A percentile compares a stretch with the other conserved stretches of the same genome.
These are phyloP conservation scores for Mangifera indica DNA, from an alignment of 345 rosid genomes.

Conservation along the genomic window DNA sequence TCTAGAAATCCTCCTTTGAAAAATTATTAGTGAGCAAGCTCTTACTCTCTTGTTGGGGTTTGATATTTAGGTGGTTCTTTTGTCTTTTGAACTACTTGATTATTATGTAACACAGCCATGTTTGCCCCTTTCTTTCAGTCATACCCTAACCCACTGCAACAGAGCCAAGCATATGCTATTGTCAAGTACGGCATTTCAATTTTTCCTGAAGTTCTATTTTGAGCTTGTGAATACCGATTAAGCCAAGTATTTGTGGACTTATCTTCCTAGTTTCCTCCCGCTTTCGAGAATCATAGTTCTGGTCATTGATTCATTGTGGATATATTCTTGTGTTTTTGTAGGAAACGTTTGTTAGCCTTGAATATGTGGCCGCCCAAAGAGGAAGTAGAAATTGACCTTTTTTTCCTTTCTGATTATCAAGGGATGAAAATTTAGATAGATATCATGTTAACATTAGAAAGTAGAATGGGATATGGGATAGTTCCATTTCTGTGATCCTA, in stretches of 20 bases:
- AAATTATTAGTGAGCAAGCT: not conserved
- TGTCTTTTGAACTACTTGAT: not conserved
- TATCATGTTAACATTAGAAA: no score
- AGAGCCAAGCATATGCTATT: constrained; percentile 78
- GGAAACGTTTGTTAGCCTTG: constrained; percentile 80
- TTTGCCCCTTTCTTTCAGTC: constrained; percentile 40
- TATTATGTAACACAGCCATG: not conserved
- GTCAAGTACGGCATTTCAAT: constrained; percentile 61
- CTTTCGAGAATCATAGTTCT: not conserved
- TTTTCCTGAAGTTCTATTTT: not conserved
- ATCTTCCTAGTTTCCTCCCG: not conserved
- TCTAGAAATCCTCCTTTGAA: not conserved
- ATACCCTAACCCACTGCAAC: constrained; percentile 71
- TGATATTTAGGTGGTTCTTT: not conserved
- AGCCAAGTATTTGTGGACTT: not conserved
- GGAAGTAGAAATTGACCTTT: constrained; percentile 45
- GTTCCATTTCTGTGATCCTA: no score
- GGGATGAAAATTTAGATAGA: no score
- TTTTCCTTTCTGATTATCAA: no score
- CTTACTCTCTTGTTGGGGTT: not conserved
- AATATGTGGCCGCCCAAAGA: constrained; percentile 64
- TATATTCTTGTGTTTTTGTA: constrained; percentile 27
- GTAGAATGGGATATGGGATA: no score
- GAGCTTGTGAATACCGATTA: not conserved
- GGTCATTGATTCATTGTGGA: not conserved